Evolutionary conservation across 371 early-diverging fungal genomes (phyloP), one percentile per base, ranked within the genome.

Genomic region (Mucor lusitanicus): DNA sequence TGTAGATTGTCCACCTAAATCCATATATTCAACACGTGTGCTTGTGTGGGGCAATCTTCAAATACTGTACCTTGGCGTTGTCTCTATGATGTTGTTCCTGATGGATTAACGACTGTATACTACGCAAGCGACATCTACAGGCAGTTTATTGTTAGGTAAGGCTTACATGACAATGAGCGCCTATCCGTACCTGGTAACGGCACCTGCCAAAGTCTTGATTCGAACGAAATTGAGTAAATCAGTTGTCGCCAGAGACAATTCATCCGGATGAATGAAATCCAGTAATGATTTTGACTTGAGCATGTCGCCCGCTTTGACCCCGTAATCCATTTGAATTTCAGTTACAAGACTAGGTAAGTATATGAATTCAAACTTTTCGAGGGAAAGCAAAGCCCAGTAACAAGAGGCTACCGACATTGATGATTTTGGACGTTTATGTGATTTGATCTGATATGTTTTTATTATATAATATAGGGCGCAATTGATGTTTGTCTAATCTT

Each of bases 211-310:
- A 23, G 83, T 75, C 55, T 82, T 81, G 30, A 73, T 80, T 32
- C 75, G 74, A 64, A 84, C 78, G 59, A 86, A 88, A 21, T 78
- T 79, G 3, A 74, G 69, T 23, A 88, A 65, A 63, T 88, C 88
- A 25, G 69, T 71, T 50, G 74, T 72, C 2, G 88, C 88, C 19
- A 81, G 64, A 37, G 76, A 74, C 11, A 71, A 65, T 62, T 88
- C 88, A 37, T 86, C 83, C n/a, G 86, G 87, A 67, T 87, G 88
- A 61, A 88, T 81, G 56, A 85, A 83, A 25, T 86, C 82, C 30
- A 86, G 78, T 59, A 88, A 69, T 7, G 85, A 83, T 35, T 75
- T 69, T n/a, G 79, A 71, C 1, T 84, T 62, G 35, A 86, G 62
- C 42, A 76, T 71, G 23, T 81, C 77, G 40, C 71, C 67, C 17